A percentile compares a stretch with the other conserved stretches of the same genome.
Evolutionary conservation across 352 stramenopile species (phyloP).

Genomic region (Elongisporangium senticosum): DNA sequence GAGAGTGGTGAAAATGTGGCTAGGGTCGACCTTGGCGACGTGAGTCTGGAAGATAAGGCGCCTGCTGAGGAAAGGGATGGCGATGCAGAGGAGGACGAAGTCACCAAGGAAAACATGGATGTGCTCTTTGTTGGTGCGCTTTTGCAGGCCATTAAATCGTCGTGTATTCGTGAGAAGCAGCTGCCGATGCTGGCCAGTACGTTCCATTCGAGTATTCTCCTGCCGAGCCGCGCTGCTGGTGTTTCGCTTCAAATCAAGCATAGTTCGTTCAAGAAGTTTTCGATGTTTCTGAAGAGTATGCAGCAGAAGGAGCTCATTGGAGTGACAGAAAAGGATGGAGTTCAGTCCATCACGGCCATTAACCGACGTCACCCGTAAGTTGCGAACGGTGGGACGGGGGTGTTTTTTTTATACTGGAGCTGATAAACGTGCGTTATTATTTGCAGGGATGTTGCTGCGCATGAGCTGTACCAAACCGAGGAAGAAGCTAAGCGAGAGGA

Average conservation of each 20-base stretch:
- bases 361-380: slow-evolving; percentile 65
- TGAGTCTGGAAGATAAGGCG: too few relatives aligned
- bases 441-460: slow-evolving; percentile 47
- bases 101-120: slow-evolving; percentile 72
- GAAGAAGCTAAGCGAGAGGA: slow-evolving; percentile 49
- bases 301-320: slow-evolving; percentile 37
- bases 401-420: slow-evolving; percentile 6
- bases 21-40: neutral
- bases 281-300: slow-evolving; percentile 68
- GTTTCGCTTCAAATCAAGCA: slow-evolving; percentile 70
- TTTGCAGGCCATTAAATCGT: slow-evolving; percentile 53
- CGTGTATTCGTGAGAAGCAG: slow-evolving; percentile 60
- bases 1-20: slow-evolving; percentile 2
- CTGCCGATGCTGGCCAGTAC: slow-evolving; percentile 74
- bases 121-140: slow-evolving; percentile 54
- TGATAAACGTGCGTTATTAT: neutral
- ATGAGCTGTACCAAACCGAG: slow-evolving; percentile 45
- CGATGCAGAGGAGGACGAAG: slow-evolving; percentile 15
- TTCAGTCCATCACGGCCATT: slow-evolving; percentile 75
- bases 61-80: neutral
- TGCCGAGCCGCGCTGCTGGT: slow-evolving; percentile 52
- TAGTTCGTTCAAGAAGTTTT: slow-evolving; percentile 80
- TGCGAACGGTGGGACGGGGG: neutral
- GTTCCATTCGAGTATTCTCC: slow-evolving; percentile 63
- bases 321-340: slow-evolving; percentile 63